Base-by-base conservation (phyloP, 345 rosid genomes). In the Arabidopsis arenosa region DNA sequence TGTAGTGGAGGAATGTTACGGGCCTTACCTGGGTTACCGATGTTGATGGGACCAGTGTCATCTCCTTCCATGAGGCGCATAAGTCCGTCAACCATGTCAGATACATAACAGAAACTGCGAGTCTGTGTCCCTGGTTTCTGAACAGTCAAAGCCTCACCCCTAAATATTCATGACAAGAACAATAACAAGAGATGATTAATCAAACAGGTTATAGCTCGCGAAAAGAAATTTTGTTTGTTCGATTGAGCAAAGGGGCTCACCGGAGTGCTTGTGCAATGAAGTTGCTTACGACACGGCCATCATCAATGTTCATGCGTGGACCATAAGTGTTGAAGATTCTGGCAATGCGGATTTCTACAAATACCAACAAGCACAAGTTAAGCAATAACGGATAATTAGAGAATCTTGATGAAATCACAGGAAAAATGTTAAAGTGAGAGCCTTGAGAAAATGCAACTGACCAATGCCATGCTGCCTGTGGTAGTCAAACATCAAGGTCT, bases 261-360 rank as follows among this genome's bases (percentile, higher is more conserved):
- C 98, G 83, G 18, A 95, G 87, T 67, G 99, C 98, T 85, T 92
- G 99, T 70, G 99, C 99, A 49, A 95, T 95, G 89, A 95, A 95
- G 78, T 95, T 95, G 91, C 99, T 95, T 72, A 95, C 99, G 15
- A 95, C 99, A 78, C 99, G 98, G 4, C 99, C 99, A 83, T 95
- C 99, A 75, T 95, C 99, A 4, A 92, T 95, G 75, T 95, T 92
- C 99, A 95, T 95, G 30, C 98, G 92, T 11, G 99, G 97, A 63
- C 99, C 98, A 55, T 92, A 95, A 9, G 99, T 95, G 87, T 95
- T 92, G 80, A 95, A 95, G 79, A 95, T 95, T 88, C 98, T 89
- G 49, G 97, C 99, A 76, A 95, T 89, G n/a, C 99, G 94, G 56
- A 95, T 95, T 70, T 95, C 99, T 95, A 53, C 10, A 52, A 48